Base-by-base conservation (phyloP, 2,329 filamentous ascomycete species). In the Seiridium unicorne region DNA sequence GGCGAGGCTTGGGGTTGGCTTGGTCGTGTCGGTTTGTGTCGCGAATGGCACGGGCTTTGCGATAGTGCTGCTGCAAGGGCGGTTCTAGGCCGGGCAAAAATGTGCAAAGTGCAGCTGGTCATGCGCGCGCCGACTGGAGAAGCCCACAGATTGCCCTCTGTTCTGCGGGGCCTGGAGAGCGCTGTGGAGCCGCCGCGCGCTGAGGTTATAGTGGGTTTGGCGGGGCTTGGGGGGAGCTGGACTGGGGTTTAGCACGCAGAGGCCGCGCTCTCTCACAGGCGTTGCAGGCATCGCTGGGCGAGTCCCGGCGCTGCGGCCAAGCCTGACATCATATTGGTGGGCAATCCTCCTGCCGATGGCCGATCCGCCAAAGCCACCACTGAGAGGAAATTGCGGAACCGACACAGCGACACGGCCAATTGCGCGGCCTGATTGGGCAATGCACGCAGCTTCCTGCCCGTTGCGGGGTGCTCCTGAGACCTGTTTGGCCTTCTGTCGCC, bases 321-420 rank as follows among this genome's bases (percentile, higher is more conserved):
- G 38, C 53, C 44, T 55, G 53, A 55, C 53, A 55, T 55, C 53
- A 55, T 55, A 55, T 55, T 55, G 53, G 53, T 55, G 53, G 36
- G 26, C n/a, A 31, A 42, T 31, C 32, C 32, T 35, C 34, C 38
- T 42, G 53, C 53, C 53, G 53, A 55, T 55, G 53, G 5, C 53
- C 53, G 53, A 55, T 55, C 53, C 38, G 31, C 31, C 26, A 38
- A 44, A 44, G 42, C 53, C 53, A 55, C 53, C 35, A 55, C 9
- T 55, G 36, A 55, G 38, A 35, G 5, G 26, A 8, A 53, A 10
- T 53, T 53, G 38, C 38, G 49, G 49, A 10, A 5, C 4, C 18
- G n/a, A 3, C 49, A 53, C 7, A 31, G 5, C 13, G 49, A 53
- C 8, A 4, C 13, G 5, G 13, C 46, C n/a, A 13, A 6, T 32